Evolutionary conservation across 2,329 filamentous ascomycete genomes (phyloP), one percentile per base, ranked within the genome.

Genomic region (Claviceps africana): DNA sequence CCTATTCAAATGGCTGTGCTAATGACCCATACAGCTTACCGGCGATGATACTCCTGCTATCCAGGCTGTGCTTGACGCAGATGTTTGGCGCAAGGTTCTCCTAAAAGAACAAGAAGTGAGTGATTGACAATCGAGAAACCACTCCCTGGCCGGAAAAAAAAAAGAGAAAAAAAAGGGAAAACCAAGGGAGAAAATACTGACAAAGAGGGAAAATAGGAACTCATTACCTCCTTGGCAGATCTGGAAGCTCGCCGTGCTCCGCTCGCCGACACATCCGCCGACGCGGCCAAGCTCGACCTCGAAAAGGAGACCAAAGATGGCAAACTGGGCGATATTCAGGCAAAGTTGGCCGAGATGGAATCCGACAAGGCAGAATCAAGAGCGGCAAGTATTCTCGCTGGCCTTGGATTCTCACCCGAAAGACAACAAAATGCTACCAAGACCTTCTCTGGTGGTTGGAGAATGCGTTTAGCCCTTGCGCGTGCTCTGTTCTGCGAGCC

Each of bases 371-470:
- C 93, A 54, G 93, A 98, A 65, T 86, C 93, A 57, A 79, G 93
- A 64, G 93, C 93, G 47, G 93, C 93, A 49, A 96, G 88, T 69
- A 98, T 98, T 64, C 77, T 98, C 51, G 91, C 93, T 54, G 93
- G 93, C 79, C 82, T 98, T 54, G 93, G 93, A 60, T 98, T 98
- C 78, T 97, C 93, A 0, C 69, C 87, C 21, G 93, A 97, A 69
- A 79, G 89, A 58, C 93, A 98, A 65, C 86, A 95, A 61, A 89
- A 79, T 65, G 85, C 93, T 17, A 98, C 93, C 51, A 97, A 88
- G 76, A 97, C 91, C 5, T 98, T 98, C 72, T 98, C 93, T 51
- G 93, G 93, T 78, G 93, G 93, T 85, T 98, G 93, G 93, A 83
- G 93, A 70, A 98, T 98, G 93, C 85, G 93, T 75, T 73, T 98